These are phyloP conservation scores for Phytophthora rubi DNA, from an alignment of 352 stramenopile genomes.

Conservation along the genomic window DNA sequence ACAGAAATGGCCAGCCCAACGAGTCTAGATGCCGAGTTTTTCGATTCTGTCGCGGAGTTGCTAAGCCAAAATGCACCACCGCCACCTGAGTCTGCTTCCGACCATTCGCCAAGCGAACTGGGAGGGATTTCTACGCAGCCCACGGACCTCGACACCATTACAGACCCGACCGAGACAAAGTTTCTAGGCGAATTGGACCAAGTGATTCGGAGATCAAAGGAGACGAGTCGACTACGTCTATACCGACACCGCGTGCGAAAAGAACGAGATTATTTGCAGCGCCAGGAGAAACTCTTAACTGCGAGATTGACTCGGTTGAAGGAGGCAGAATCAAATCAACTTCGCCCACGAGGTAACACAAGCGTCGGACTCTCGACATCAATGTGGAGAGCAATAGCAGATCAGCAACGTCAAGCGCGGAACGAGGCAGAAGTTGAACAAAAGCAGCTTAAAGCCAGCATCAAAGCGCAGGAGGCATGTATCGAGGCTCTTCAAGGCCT, in stretches of 20 bases:
- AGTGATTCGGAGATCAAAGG: background rate
- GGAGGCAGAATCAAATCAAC: background rate
- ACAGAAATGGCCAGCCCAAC: background rate
- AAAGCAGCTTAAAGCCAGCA: background rate
- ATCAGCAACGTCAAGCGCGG: background rate
- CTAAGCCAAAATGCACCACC: background rate
- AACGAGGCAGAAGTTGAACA: background rate
- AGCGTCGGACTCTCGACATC: background rate
- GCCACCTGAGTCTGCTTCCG: background rate
- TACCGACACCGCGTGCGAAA: background rate
- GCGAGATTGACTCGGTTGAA: background rate
- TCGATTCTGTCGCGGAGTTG: background rate
- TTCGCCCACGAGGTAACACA: background rate
- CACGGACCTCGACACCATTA: background rate
- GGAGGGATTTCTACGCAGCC: background rate
- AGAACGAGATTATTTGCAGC: background rate
- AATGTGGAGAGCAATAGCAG: slow-evolving; percentile 1
- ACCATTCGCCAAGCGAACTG: too few relatives aligned
- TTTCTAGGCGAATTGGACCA: background rate
- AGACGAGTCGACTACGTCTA: background rate
- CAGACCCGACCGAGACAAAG: background rate
- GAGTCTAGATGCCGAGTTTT: background rate
- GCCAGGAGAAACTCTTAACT: background rate
- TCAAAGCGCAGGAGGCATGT: background rate
- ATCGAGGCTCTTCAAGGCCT: background rate